Evolutionary conservation across 768 basidiomycete genomes (phyloP).

Genomic region (Lentinula lateritia): DNA sequence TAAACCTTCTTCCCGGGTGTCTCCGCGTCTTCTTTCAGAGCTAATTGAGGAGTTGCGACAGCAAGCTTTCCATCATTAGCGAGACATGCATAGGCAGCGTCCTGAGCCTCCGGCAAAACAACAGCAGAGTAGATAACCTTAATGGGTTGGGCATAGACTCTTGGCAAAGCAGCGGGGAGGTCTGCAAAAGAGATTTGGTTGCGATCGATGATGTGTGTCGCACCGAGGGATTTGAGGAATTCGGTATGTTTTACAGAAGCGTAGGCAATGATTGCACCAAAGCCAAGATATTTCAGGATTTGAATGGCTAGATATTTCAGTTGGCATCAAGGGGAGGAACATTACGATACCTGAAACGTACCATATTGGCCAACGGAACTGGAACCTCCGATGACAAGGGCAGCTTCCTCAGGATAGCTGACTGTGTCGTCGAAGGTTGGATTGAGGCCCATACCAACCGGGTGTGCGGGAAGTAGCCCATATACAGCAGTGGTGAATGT

Average conservation of each 20-base stretch:
- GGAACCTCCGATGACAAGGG: slow-evolving; percentile 43
- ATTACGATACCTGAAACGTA: slow-evolving; percentile 13
- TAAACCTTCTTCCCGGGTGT: neutral
- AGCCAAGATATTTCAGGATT: neutral
- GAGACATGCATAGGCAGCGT: neutral
- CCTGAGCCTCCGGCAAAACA: neutral
- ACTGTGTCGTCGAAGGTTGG: slow-evolving; percentile 31
- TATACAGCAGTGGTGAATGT: slow-evolving; percentile 42
- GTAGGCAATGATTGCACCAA: too few species aligned
- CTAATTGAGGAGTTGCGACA: neutral
- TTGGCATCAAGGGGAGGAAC: neutral
- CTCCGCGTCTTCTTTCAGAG: neutral
- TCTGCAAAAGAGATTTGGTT: neutral
- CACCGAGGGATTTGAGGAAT: slow-evolving; percentile 30
- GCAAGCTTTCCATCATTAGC: neutral
- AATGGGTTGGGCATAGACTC: neutral
- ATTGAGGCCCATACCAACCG: slow-evolving; percentile 34
- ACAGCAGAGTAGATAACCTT: neutral
- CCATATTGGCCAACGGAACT: slow-evolving; percentile 47
- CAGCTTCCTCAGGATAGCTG: slow-evolving; percentile 33
- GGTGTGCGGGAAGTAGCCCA: slow-evolving; percentile 37
- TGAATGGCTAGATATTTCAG: neutral
- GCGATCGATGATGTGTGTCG: slow-evolving; percentile 33
- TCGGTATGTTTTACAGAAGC: slow-evolving; percentile 2
- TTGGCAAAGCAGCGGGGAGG: neutral